Conservation (phyloP, 1,139 yeast genomes). For the Citeromyces siamensis region DNA sequence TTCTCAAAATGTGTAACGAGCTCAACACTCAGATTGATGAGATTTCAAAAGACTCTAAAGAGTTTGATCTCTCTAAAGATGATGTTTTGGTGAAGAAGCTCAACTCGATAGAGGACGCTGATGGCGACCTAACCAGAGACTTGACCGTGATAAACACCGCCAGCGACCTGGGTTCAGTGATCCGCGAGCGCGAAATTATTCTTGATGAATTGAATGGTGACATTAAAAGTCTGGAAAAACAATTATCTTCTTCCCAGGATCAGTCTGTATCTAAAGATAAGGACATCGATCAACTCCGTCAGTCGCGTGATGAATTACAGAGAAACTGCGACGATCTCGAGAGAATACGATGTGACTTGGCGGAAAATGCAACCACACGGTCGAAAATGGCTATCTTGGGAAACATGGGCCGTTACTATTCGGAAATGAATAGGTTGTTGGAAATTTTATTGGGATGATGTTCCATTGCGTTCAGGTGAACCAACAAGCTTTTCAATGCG, state of each 20-base stretch:
- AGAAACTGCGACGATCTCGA: not conserved
- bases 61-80: slow-evolving; percentile 2
- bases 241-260: not conserved
- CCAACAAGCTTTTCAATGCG: too few relatives aligned
- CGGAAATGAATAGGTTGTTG: slow-evolving; percentile 6
- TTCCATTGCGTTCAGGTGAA: too few relatives aligned
- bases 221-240: not conserved
- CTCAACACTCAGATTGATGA: slow-evolving; percentile 1
- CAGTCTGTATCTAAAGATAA: not conserved
- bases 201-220: not conserved
- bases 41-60: not conserved
- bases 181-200: not conserved
- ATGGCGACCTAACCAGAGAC: not conserved
- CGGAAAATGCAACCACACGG: not conserved
- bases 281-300: not conserved
- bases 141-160: not conserved
- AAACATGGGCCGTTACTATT: slow-evolving; percentile 5
- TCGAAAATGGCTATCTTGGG: slow-evolving; percentile 1
- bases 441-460: too few relatives aligned
- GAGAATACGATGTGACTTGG: not conserved
- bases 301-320: not conserved
- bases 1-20: not conserved
- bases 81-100: slow-evolving; percentile 1
- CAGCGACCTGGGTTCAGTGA: not conserved
- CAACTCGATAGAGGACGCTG: not conserved